These are phyloP conservation scores for Pythium brachiatum DNA, from an alignment of 352 stramenopile genomes.

Conservation along the genomic window DNA sequence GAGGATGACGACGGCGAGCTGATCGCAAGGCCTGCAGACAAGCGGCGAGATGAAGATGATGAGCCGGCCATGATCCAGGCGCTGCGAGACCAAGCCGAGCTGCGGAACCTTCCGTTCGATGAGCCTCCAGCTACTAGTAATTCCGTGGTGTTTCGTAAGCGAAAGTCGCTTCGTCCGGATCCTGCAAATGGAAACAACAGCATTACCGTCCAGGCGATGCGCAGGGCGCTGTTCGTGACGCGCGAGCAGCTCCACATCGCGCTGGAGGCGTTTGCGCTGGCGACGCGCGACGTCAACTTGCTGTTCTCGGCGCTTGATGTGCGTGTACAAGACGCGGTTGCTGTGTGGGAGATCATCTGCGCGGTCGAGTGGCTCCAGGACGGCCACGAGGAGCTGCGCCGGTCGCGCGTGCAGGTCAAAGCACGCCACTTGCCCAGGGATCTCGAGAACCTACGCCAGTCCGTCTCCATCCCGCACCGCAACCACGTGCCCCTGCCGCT, in stretches of 20 bases:
- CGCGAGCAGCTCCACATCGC: conserved; percentile 59
- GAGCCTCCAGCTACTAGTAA: conserved; percentile 13
- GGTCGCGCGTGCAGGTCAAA: conserved; percentile 45
- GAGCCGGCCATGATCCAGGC: conserved; percentile 7
- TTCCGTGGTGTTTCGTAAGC: conserved; percentile 15
- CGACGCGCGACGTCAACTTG: conserved; percentile 48
- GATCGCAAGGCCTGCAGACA: background rate
- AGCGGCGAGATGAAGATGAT: conserved; percentile 7
- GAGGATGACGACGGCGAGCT: conserved; percentile 8
- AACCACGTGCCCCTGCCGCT: conserved; percentile 21
- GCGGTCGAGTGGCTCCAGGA: conserved; percentile 45
- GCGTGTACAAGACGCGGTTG: conserved; percentile 44
- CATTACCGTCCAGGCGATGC: conserved; percentile 29
- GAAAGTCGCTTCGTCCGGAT: conserved; percentile 19
- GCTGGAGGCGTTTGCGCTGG: conserved; percentile 49
- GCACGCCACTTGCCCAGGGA: conserved; percentile 37
- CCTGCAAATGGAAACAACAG: conserved; percentile 24
- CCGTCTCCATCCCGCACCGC: conserved; percentile 19
- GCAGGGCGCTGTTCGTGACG: conserved; percentile 38
- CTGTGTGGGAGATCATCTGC: conserved; percentile 47
- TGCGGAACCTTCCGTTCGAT: conserved; percentile 19
- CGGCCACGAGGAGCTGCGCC: conserved; percentile 40
- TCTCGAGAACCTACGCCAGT: conserved; percentile 33
- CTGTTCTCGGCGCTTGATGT: conserved; percentile 61
- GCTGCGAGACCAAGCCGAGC: conserved; percentile 19